A percentile compares a stretch with the other conserved stretches of the same genome.
These are phyloP conservation scores for Tetracladium marchalianum DNA, from an alignment of 495 filamentous ascomycete genomes.

Conservation along the genomic window DNA sequence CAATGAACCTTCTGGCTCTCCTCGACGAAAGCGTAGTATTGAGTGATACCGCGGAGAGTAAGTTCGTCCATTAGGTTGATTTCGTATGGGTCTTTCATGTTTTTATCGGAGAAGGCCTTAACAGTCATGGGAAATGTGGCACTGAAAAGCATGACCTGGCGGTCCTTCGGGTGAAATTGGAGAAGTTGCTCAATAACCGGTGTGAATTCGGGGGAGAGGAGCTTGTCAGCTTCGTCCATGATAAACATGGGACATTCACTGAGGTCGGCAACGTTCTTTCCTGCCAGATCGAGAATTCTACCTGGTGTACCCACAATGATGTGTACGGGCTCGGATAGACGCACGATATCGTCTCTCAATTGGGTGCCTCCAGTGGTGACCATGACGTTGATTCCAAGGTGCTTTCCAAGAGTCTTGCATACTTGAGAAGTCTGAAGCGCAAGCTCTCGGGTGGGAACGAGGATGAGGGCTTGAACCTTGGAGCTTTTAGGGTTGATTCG, in stretches of 20 bases:
- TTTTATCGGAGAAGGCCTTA: conserved; percentile 95
- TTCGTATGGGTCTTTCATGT: conserved; percentile 91
- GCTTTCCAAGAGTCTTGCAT: conserved; percentile 94
- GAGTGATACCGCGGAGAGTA: conserved; percentile 92
- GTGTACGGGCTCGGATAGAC: conserved; percentile 86
- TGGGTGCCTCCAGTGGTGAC: conserved; percentile 94
- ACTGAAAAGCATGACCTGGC: conserved; percentile 98
- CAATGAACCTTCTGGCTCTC: conserved; percentile 99
- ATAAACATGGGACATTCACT: conserved; percentile 94
- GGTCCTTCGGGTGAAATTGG: conserved; percentile 86
- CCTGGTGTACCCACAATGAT: conserved; percentile 97
- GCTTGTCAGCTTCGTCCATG: conserved; percentile 98
- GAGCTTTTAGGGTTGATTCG: conserved; percentile 90
- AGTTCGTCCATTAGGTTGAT: conserved; percentile 99
- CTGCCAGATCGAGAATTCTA: conserved; percentile 86
- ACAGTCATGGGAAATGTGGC: conserved; percentile 95
- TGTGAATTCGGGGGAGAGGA: conserved; percentile 92
- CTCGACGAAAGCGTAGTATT: conserved; percentile 98
- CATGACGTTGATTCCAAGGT: conserved; percentile 97
- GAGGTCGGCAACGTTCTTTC: conserved; percentile 92
- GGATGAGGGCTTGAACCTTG: conserved; percentile 90
- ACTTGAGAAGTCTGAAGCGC: conserved; percentile 99
- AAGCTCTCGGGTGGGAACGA: conserved; percentile 93
- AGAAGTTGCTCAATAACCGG: conserved; percentile 93
- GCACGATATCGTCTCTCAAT: conserved; percentile 93